Base-by-base conservation (phyloP, 2,329 filamentous ascomycete genomes). In the Apiospora rasikravindrae region DNA sequence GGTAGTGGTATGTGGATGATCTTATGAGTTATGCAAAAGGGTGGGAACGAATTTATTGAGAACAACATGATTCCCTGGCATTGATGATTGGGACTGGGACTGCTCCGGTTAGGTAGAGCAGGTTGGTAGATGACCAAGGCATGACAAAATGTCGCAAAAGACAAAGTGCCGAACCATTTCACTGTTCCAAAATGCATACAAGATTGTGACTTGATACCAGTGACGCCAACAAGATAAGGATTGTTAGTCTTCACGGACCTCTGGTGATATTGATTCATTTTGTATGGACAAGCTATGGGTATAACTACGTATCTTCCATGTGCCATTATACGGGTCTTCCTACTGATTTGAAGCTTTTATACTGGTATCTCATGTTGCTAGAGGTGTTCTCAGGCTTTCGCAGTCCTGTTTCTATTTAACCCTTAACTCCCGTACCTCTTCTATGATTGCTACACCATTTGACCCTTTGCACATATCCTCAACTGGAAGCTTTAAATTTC, bases 21-120 rank as follows among this genome's bases (percentile, higher is more conserved):
- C 37, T 61, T 61, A 73, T 71, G 72, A 73, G 70, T 53, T 71
- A 67, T 69, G 61, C 57, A 44, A 61, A 67, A 69, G 44, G 67
- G 66, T 47, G 66, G 44, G n/a, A 68, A 68, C 44, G 66, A 68
- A n/a, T 47, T 68, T 68, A 68, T 45, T 67, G 42, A 42, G 64
- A 67, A 69, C 45, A 44, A 69, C 47, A 69, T 69, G 68, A 69
- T 69, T 53, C 47, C 47, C 68, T 69, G 47, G 16, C 45, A 47
- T 29, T 69, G 57, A 24, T 40, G 57, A 40, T 11, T 40, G 57
- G 57, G 57, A 64, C 13, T 64, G 57, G 57, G 57, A 68, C 40
- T 47, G 66, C 40, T 47, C 40, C 66, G 40, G 42, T 40, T 44
- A 24, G 37, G 64, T 67, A 68, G 66, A 47, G 40, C 66, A 33